Base-by-base conservation (phyloP, 2,329 filamentous ascomycete genomes). In the Pseudocercospora vitis region DNA sequence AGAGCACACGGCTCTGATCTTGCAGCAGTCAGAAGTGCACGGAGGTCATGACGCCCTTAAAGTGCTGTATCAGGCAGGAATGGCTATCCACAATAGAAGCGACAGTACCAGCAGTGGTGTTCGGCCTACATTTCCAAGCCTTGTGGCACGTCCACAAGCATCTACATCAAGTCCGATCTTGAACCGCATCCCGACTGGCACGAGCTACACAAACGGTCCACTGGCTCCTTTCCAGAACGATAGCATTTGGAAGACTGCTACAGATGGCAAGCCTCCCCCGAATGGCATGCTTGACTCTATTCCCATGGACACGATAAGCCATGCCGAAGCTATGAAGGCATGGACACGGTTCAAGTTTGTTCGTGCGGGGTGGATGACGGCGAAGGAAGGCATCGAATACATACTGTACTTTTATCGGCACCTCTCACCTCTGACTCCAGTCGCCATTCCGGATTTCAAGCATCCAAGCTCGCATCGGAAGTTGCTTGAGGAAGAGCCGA, bases 381-480 rank as follows among this genome's bases (percentile, higher is more conserved):
- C 92, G 0, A 85, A 88, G 61, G 94, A 99, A 72, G 92, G 90
- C 18, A 91, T 97, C 70, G 85, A 87, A 37, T 97, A 97, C 67
- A 89, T 99, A 59, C 86, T 91, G 69, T 97, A 97, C 73, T 97
- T 96, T 73, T 97, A 96, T 74, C 84, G 87, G 63, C 90, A 91
- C 64, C 81, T 97, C 6, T 92, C 91, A 1, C 92, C 92, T 0
- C 78, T 99, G 67, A 97, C 92, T 2, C 94, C 94, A 0, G 95
- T 97, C 55, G 91, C 91, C 4, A 88, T 95, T 1, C 91, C 91
- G 0, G 92, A 95, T 32, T 96, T 95, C 67, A 86, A 86, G 62
- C 84, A 88, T 55, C 88, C 89, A n/a, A 81, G 84, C 19, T 87
- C 86, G 2, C 92, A 97, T 70, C 76, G 82, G 24, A 88, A 85